Evolutionary conservation across 1,284 basidiomycete species (phyloP).

Genomic region (Trametes versicolor): DNA sequence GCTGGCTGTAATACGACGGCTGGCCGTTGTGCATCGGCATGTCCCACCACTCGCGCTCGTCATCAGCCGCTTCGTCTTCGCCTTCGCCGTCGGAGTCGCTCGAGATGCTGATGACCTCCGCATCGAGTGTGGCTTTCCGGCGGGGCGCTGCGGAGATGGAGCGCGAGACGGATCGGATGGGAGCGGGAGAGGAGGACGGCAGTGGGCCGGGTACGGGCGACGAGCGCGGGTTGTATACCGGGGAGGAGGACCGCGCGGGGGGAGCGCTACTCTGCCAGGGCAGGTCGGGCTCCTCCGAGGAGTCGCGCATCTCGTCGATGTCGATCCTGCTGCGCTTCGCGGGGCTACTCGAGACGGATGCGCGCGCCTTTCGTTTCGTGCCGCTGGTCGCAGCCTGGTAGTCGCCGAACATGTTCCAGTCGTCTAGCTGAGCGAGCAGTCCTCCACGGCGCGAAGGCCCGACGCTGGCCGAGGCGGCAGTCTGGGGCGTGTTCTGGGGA

Average conservation of each 20-base stretch:
- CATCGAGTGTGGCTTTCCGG: constrained; percentile 1
- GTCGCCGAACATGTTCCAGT: not conserved
- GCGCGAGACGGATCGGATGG: constrained; percentile 14
- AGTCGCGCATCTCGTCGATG: constrained; percentile 1
- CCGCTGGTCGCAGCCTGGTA: not conserved
- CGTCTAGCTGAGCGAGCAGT: not conserved
- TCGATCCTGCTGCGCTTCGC: constrained; percentile 15
- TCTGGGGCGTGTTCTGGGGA: not conserved
- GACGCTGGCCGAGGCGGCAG: too few relatives aligned
- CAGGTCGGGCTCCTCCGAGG: constrained; percentile 6
- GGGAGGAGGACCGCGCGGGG: constrained; percentile 13
- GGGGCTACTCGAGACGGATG: not conserved
- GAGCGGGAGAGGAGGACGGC: constrained; percentile 14
- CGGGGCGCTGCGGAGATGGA: not conserved
- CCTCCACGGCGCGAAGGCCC: too few relatives aligned
- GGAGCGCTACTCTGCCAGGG: not conserved
- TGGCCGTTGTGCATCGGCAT: constrained; percentile 15
- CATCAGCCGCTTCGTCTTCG: constrained; percentile 5
- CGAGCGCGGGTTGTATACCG: constrained; percentile 7
- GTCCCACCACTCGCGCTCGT: constrained; percentile 7
- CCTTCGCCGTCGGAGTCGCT: constrained; percentile 30
- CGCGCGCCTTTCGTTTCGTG: not conserved
- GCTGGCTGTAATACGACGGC: constrained; percentile 23
- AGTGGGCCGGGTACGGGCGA: constrained; percentile 14
- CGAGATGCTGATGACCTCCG: constrained; percentile 32